Evolutionary conservation across 257 asterid species (phyloP).

Genomic region (Paulownia fortunei): DNA sequence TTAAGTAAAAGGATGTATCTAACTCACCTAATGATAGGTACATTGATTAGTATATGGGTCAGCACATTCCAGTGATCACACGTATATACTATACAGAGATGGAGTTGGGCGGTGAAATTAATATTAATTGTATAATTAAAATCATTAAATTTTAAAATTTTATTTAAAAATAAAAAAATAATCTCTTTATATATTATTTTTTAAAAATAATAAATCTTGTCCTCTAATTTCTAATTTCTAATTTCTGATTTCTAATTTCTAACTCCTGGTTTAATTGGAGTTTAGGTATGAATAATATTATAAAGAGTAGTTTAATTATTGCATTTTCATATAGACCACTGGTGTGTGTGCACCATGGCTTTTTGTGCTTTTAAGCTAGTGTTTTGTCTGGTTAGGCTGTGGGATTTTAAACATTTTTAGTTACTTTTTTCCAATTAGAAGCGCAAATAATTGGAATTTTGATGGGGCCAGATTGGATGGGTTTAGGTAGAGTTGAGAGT

Average conservation of each 20-base stretch:
- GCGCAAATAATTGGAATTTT: background rate
- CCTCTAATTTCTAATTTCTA: no score
- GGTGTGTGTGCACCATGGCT: background rate
- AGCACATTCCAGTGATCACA: no score
- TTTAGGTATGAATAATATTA: background rate
- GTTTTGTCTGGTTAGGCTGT: conserved; percentile 13
- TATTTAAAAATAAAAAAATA: no score
- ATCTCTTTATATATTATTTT: no score
- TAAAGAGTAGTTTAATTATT: conserved; percentile 7
- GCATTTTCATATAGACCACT: background rate
- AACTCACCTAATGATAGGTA: conserved; percentile 21
- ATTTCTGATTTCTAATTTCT: no score
- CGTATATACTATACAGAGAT: no score
- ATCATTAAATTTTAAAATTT: no score
- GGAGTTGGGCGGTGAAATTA: no score
- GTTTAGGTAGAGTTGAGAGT: background rate
- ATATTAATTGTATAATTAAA: no score
- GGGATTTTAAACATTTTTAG: background rate
- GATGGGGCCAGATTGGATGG: background rate
- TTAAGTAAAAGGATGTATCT: conserved; percentile 27
- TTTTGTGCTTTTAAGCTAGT: conserved; percentile 21
- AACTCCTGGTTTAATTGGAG: no score
- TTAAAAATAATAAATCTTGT: no score
- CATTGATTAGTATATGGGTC: no score
- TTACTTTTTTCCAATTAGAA: background rate